Evolutionary conservation across 2,329 filamentous ascomycete genomes (phyloP), one percentile per base, ranked within the genome.

Genomic region (Shiraia sp.): DNA sequence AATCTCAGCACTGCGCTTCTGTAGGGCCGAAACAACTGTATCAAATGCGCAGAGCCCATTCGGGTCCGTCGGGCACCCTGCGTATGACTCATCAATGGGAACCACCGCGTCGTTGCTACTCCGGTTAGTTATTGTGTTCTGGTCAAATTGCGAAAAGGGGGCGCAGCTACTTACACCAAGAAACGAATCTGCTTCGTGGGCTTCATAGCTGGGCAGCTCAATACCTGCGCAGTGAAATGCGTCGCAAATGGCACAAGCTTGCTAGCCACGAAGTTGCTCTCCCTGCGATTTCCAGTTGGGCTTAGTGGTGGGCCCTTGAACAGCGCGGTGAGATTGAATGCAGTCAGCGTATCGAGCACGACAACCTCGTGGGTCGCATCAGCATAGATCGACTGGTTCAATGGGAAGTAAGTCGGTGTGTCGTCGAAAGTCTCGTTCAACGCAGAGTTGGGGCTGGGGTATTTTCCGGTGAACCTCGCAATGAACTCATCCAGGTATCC

Each of bases 281-380:
- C 27, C 4, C 47, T 42, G n/a, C 40, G 31, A 24, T 65, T 54
- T 0, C 53, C 61, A 0, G 33, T 42, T 1, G 42, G 29, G 25
- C 46, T 55, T n/a, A 63, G 37, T 0, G 60, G 57, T 3, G 54
- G 51, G 1, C 61, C 61, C 5, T 53, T 47, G 31, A 65, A 65
- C 23, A 65, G 30, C 1, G 61, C 60, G 0, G 59, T 63, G n/a
- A 65, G 23, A 26, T 65, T 66, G 30, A 66, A 65, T 1, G 59
- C 62, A 2, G 44, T 57, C 0, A 66, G 55, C 5, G 48, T 46
- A 32, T 66, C 62, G 4, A 66, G 52, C 2, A 66, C 57, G 10
- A 65, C 60, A 2, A 74, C 72, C 49, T 75, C 72, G 47, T 74
- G 72, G 5, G 72, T 74, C 10, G 72, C 72, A 46, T 65, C 61